These are phyloP conservation scores for Mimosa pudica DNA, from an alignment of 306 rosid genomes.

Conservation along the genomic window DNA sequence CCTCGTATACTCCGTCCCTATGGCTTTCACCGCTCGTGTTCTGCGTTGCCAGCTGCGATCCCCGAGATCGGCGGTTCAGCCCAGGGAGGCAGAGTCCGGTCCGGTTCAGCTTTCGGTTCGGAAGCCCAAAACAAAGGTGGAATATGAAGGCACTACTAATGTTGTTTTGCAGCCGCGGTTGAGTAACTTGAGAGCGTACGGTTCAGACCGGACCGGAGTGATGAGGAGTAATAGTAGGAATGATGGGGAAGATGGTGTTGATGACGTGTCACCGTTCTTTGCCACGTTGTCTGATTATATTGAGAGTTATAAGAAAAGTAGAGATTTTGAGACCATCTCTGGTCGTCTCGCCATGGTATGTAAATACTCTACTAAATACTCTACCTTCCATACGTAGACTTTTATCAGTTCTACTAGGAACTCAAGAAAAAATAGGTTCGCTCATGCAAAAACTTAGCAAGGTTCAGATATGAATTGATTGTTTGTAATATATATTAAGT, in stretches of 20 bases:
- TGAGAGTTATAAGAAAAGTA: constrained; percentile 83
- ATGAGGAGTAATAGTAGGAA: constrained; percentile 48
- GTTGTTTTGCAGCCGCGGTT: constrained; percentile 81
- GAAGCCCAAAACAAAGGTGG: constrained; percentile 43
- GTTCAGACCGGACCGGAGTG: constrained; percentile 55
- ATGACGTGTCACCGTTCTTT: constrained; percentile 65
- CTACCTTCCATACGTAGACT: not conserved
- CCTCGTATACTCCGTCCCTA: not conserved
- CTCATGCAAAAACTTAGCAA: too few species aligned
- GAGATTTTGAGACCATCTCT: constrained; percentile 86
- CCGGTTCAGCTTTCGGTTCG: constrained; percentile 52
- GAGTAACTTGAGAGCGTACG: constrained; percentile 83
- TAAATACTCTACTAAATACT: not conserved
- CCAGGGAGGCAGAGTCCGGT: constrained; percentile 32
- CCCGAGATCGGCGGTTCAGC: constrained; percentile 14
- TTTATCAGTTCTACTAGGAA: not conserved
- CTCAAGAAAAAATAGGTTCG: not conserved
- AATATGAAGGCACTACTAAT: constrained; percentile 49
- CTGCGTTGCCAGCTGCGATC: constrained; percentile 46
- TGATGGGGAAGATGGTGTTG: constrained; percentile 35
- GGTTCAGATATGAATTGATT: too few species aligned
- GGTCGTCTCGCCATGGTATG: constrained; percentile 97
- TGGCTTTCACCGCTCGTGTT: constrained; percentile 54
- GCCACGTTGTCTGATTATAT: constrained; percentile 75
- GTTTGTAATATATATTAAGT: too few species aligned